phyloP scores from a whole-genome alignment of 169 alveolate species.

The Eimeria acervulina region DNA sequence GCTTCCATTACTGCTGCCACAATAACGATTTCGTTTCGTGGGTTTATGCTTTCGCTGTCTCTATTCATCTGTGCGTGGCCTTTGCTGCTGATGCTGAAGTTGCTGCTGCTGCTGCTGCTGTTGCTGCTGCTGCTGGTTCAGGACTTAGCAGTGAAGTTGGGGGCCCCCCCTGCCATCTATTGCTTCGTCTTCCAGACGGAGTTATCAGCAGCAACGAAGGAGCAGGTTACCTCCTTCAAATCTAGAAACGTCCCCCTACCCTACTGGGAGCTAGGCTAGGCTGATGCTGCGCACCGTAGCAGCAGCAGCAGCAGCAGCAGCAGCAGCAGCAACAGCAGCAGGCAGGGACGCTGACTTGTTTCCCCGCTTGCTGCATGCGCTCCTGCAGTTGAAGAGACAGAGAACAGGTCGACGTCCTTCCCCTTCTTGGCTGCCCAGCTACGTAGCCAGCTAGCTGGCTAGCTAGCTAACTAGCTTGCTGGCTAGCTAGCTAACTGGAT shows the following conservation, averaged over 20 bases:
- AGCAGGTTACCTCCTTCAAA: constrained; percentile 48
- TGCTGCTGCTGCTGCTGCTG: constrained; percentile 6
- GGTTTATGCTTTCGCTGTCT: not conserved
- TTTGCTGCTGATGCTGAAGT: not conserved
- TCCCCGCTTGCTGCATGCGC: constrained; percentile 6
- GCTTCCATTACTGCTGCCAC: not conserved
- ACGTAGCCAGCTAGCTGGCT: not conserved
- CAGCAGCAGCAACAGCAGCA: not conserved
- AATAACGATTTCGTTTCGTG: not conserved
- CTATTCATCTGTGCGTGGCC: not conserved
- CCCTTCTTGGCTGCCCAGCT: not conserved
- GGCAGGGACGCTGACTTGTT: not conserved
- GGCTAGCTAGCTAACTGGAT: not conserved
- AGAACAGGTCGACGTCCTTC: not conserved
- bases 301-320: constrained; percentile 38
- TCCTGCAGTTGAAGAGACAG: not conserved
- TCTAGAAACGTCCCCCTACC: constrained; percentile 40
- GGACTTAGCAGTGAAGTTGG: constrained; percentile 63
- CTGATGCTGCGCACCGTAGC: not conserved
- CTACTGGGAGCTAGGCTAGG: constrained; percentile 40
- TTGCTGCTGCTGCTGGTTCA: constrained; percentile 10
- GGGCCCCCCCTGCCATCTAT: constrained; percentile 40
- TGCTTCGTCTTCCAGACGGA: constrained; percentile 57
- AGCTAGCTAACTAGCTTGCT: constrained; percentile 10
- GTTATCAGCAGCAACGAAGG: constrained; percentile 20